phyloP scores from a whole-genome alignment of 2,329 filamentous ascomycete genomes.

The Penicillium sp. region DNA sequence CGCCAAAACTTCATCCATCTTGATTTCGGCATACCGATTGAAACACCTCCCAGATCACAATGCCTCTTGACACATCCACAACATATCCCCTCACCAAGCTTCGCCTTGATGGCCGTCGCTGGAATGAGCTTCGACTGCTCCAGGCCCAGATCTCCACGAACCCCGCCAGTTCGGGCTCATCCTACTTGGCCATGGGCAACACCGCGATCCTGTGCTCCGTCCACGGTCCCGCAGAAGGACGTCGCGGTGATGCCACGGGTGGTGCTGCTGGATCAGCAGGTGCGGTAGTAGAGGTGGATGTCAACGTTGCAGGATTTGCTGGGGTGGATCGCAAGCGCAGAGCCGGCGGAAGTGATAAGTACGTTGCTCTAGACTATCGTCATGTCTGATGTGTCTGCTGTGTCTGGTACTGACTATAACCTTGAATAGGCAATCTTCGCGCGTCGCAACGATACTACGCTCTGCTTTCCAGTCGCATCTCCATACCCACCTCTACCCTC shows the following conservation, averaged over 20 bases:
- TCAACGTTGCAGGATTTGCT: constrained; percentile 79
- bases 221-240: constrained; percentile 68
- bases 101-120: constrained; percentile 74
- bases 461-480: constrained; percentile 68
- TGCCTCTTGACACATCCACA: constrained; percentile 91
- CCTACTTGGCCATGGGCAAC: constrained; percentile 93
- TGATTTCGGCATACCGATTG: too few relatives aligned
- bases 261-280: constrained; percentile 32
- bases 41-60: too few relatives aligned
- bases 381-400: too few relatives aligned
- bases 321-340: constrained; percentile 74
- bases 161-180: constrained; percentile 82
- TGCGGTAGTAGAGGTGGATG: constrained; percentile 67
- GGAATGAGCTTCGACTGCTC: constrained; percentile 90
- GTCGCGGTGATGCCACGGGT: constrained; percentile 42
- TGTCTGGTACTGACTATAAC: too few relatives aligned
- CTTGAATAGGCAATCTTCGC: constrained; percentile 63
- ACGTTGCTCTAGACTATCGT: too few relatives aligned
- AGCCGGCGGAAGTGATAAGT: constrained; percentile 66
- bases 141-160: constrained; percentile 87
- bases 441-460: constrained; percentile 57
- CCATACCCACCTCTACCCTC: constrained; percentile 80
- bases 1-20: too few relatives aligned
- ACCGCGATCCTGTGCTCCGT: constrained; percentile 94
- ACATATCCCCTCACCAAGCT: constrained; percentile 80